Base-by-base conservation (phyloP, 805 yeast species). In the Pichia insulana region DNA sequence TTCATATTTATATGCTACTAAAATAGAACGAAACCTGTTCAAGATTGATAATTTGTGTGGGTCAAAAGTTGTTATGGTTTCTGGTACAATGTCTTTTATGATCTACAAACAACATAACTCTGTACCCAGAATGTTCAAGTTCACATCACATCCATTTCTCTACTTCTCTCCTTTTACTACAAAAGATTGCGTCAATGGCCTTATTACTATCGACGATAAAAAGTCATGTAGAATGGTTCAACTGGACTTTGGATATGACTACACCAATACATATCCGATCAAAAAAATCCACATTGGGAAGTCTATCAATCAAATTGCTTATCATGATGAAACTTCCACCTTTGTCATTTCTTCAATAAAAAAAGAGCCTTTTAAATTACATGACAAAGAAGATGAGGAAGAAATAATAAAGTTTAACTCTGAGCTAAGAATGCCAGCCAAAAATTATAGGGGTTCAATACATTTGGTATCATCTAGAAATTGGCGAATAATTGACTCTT, bases 401-500 rank as follows among this genome's bases (percentile, higher is more conserved):
- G 66, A 82, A 36, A 76, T 75, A 9, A 94, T n/a, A n/a, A 28
- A 90, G 1, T 55, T 68, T 2, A 65, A 67, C 39, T 64, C 62
- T 9, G 71, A 70, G 26, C 30, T 51, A 1, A 76, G 80, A 0
- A 70, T 71, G 34, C 47, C 45, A 8, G 85, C 92, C 0, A 51
- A 54, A 16, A 68, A 78, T 9, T 80, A 66, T 49, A 73, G 74
- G 44, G 83, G 95, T 13, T 66, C 70, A 3, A 56, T 89, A 5
- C 71, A 77, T 41, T 61, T 89, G 36, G 55, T 89, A 0, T 81
- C 90, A 1, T 92, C 96, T 0, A 65, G 67, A 33, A 78, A 76
- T 13, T 87, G 95, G 95, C 63, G 78, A 1, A 72, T 80, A 0
- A 80, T 88, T 49, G 97, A 88, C 54, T 68, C 73, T 10, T 59